Evolutionary conservation across 495 filamentous ascomycete species (phyloP).

Genomic region (Penicillium argentinense): DNA sequence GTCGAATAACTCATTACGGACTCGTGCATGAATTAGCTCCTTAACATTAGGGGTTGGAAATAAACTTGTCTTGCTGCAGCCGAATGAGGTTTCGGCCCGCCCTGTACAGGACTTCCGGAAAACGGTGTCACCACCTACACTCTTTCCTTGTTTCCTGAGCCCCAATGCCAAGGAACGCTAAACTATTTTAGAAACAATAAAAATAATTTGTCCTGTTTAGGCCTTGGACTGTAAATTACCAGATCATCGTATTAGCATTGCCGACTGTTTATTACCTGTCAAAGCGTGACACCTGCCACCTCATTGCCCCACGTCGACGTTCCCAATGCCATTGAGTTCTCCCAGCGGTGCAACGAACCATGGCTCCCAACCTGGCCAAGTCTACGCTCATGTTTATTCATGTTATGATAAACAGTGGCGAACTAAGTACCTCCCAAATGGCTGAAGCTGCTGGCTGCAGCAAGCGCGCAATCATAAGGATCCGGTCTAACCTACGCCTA

Average conservation of each 20-base stretch:
- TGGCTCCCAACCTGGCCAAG: no score
- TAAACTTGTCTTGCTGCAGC: no score
- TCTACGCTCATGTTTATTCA: background rate
- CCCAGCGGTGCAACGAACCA: background rate
- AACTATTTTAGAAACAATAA: background rate
- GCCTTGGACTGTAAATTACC: background rate
- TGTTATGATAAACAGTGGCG: background rate
- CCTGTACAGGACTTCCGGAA: background rate
- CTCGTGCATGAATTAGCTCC: no score
- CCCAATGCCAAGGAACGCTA: background rate
- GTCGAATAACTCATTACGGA: no score
- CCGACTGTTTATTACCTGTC: background rate
- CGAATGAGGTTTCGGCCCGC: no score
- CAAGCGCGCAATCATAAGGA: constrained; percentile 16
- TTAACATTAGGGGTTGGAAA: no score
- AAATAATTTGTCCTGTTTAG: background rate
- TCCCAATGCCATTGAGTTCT: background rate
- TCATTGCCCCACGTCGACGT: background rate
- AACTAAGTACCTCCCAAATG: background rate
- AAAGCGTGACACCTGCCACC: background rate
- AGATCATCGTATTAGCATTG: background rate
- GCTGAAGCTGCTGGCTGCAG: no score
- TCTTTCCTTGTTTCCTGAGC: background rate
- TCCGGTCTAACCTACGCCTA: constrained; percentile 22
- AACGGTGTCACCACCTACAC: background rate